These are phyloP conservation scores for Astrocystis sublimbata DNA, from an alignment of 495 filamentous ascomycete genomes.

Conservation along the genomic window DNA sequence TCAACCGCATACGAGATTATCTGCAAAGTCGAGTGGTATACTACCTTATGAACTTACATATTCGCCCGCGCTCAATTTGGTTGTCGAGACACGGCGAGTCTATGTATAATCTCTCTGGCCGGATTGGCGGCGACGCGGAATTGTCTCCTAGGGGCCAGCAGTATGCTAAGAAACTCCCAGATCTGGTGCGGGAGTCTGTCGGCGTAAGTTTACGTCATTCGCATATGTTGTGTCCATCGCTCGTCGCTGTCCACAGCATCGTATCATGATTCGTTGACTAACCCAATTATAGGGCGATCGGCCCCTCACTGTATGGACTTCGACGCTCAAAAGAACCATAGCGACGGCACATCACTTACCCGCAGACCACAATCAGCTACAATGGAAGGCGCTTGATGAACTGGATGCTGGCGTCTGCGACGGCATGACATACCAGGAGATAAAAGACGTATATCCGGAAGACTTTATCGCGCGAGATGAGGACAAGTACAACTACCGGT, in stretches of 20 bases:
- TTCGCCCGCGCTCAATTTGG: constrained; percentile 97
- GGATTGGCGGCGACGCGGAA: constrained; percentile 88
- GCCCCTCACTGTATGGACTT: constrained; percentile 94
- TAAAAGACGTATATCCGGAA: constrained; percentile 85
- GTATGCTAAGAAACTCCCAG: constrained; percentile 80
- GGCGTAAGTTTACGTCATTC: constrained; percentile 50
- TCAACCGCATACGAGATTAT: constrained; percentile 96
- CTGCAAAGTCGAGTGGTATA: constrained; percentile 94
- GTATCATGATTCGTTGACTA: constrained; percentile 6
- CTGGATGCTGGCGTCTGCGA: constrained; percentile 96
- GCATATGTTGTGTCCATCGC: neutral
- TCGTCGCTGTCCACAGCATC: constrained; percentile 1
- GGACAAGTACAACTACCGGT: constrained; percentile 99
- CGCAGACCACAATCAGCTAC: constrained; percentile 77
- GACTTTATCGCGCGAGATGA: constrained; percentile 94
- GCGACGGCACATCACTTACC: constrained; percentile 83
- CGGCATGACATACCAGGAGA: constrained; percentile 89
- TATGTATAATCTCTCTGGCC: constrained; percentile 80
- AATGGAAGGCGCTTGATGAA: constrained; percentile 98
- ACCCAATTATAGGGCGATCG: constrained; percentile 54
- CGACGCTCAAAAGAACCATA: constrained; percentile 89
- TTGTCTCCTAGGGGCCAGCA: constrained; percentile 83
- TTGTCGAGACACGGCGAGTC: constrained; percentile 97
- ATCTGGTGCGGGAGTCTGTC: constrained; percentile 76
- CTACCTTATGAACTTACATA: constrained; percentile 97